phyloP scores from a whole-genome alignment of 805 yeast genomes.

The Barnettozyma botsteinii region DNA sequence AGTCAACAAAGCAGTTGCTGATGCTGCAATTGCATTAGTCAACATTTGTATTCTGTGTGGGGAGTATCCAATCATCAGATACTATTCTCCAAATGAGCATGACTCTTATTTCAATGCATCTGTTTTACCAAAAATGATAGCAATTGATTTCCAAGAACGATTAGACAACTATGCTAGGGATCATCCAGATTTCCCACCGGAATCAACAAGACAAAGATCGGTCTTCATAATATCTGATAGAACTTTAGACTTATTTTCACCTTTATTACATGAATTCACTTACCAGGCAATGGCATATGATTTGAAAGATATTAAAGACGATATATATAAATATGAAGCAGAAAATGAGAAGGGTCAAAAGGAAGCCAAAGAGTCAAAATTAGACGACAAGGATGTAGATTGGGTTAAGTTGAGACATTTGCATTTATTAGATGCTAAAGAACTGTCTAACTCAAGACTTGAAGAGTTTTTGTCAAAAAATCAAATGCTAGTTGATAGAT shows the following conservation, averaged over 20 bases:
- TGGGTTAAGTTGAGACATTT: conserved; percentile 68
- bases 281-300: conserved; percentile 94
- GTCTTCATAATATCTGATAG: conserved; percentile 77
- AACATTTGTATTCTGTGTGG: conserved; percentile 73
- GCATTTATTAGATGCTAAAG: conserved; percentile 72
- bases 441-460: conserved; percentile 49
- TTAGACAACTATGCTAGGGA: conserved; percentile 71
- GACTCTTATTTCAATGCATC: conserved; percentile 48
- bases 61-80: conserved; percentile 84
- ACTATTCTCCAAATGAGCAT: conserved; percentile 48
- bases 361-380: conserved; percentile 40
- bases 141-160: conserved; percentile 61
- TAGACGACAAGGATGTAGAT: conserved; percentile 59
- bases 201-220: conserved; percentile 58
- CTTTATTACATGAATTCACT: conserved; percentile 81
- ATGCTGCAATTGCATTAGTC: conserved; percentile 60
- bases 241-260: conserved; percentile 75
- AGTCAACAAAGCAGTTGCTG: conserved; percentile 50
- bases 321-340: conserved; percentile 46
- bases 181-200: conserved; percentile 60
- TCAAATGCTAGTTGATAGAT: conserved; percentile 67
- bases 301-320: conserved; percentile 40
- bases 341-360: conserved; percentile 47
- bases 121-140: conserved; percentile 61
- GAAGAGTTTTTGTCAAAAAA: conserved; percentile 64